Conservation (phyloP, 1,284 basidiomycete genomes). For the Leccinum ponderosum region DNA sequence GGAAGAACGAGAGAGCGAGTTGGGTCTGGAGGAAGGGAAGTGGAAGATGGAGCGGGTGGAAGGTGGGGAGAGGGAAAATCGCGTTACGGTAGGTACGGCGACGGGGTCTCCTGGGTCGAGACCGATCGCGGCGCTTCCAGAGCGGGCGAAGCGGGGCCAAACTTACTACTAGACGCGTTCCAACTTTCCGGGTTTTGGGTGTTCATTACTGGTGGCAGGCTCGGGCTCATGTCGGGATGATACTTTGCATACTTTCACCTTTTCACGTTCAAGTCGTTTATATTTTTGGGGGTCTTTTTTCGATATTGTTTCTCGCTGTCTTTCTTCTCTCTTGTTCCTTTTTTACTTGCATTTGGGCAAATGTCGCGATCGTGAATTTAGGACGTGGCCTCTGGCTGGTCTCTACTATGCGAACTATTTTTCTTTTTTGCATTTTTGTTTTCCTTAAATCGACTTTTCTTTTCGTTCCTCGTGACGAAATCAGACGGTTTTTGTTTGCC, state of each 20-base stretch:
- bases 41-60: background rate
- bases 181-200: background rate
- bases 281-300: background rate
- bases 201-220: background rate
- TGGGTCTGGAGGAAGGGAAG: background rate
- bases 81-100: background rate
- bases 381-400: background rate
- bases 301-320: background rate
- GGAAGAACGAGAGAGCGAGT: background rate
- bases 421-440: background rate
- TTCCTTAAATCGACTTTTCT: background rate
- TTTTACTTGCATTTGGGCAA: background rate
- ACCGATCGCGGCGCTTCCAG: slow-evolving; percentile 34
- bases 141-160: slow-evolving; percentile 30
- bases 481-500: background rate
- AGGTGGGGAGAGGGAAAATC: background rate
- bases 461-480: background rate
- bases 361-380: background rate
- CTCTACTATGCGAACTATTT: background rate
- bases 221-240: background rate
- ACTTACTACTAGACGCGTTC: background rate
- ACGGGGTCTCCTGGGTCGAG: slow-evolving; percentile 21
- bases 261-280: background rate
- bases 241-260: background rate
- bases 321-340: background rate